Base-by-base conservation (phyloP, 2,329 filamentous ascomycete species). In the Hypoxylon sp. region DNA sequence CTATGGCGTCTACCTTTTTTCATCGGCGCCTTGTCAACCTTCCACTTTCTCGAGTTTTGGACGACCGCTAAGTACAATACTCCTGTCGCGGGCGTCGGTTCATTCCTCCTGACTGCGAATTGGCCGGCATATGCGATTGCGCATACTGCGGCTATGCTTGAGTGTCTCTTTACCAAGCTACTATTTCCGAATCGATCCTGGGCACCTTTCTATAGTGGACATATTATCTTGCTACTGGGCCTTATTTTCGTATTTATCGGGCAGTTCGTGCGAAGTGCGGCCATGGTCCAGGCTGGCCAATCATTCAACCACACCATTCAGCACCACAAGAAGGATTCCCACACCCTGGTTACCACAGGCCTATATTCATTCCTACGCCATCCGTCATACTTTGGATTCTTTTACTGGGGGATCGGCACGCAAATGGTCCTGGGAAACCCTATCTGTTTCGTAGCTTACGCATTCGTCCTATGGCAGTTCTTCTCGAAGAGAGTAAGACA, bases 1-100 rank as follows among this genome's bases (percentile, higher is more conserved):
- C 79, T 87, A 62, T 91, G 89, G 89, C 87, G 89, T 62, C 78
- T 87, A 6, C 87, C 88, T 31, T 89, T 91, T 78, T 95, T 95
- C 82, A 76, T 91, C 52, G 82, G 83, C 56, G 83, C 89, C 13
- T 89, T 98, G 52, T 87, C 91, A 27, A 74, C 91, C 31, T 98
- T 98, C 82, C 96, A 99, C 84, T 98, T 97, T 81, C 90, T 98
- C 79, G 96, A 99, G 81, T 99, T 94, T 84, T 97, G 90, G 86
- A 93, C 91, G 32, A 98, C 95, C 0, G 94, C 95, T 7, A 84
- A 86, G 61, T 93, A 92, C 82, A 98, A 98, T 80, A 93, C 93
- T 0, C 85, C 86, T 15, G 85, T 89, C 56, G 93, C 93, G 19
- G 87, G 86, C 24, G 84, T 94, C 19, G 87, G 88, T 58, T 92